phyloP scores from a whole-genome alignment of 1,284 basidiomycete species.

The Apiotrichum laibachii region DNA sequence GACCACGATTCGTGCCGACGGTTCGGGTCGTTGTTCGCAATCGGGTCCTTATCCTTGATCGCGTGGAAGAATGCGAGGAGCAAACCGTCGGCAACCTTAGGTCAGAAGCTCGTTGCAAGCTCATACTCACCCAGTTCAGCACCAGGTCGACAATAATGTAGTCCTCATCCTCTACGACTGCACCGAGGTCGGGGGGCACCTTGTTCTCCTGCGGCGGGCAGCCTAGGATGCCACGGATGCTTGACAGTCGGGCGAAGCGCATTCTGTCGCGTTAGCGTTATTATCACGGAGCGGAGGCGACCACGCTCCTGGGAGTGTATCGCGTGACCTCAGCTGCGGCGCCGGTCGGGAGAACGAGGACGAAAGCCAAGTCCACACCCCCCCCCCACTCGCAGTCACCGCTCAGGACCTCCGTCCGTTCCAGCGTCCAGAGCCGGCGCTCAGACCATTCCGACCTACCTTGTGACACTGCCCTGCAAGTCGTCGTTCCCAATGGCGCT shows the following conservation, averaged over 20 bases:
- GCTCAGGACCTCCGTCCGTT: no score
- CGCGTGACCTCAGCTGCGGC: no score
- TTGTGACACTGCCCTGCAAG: constrained; percentile 85
- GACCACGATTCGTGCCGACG: constrained; percentile 75
- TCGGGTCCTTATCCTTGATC: constrained; percentile 59
- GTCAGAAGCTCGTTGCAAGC: background rate
- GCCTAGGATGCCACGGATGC: constrained; percentile 54
- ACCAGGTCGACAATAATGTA: constrained; percentile 90
- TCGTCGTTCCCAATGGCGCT: constrained; percentile 75
- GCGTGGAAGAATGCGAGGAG: constrained; percentile 95
- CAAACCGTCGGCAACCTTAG: constrained; percentile 70
- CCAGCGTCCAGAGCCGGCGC: background rate
- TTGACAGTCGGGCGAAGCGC: constrained; percentile 53
- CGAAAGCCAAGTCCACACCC: no score
- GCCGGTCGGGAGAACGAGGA: no score
- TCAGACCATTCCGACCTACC: constrained; percentile 56
- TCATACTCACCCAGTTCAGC: constrained; percentile 70
- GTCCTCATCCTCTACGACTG: constrained; percentile 68
- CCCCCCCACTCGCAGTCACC: no score
- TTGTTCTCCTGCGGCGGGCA: constrained; percentile 47
- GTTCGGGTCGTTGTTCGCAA: constrained; percentile 72
- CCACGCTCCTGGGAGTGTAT: no score
- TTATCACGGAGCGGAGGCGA: background rate
- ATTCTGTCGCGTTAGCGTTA: constrained; percentile 42
- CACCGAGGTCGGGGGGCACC: constrained; percentile 58